A percentile compares a stretch with the other conserved stretches of the same genome.
phyloP scores from a whole-genome alignment of 768 basidiomycete species.

The Fibroporia radiculosa region DNA sequence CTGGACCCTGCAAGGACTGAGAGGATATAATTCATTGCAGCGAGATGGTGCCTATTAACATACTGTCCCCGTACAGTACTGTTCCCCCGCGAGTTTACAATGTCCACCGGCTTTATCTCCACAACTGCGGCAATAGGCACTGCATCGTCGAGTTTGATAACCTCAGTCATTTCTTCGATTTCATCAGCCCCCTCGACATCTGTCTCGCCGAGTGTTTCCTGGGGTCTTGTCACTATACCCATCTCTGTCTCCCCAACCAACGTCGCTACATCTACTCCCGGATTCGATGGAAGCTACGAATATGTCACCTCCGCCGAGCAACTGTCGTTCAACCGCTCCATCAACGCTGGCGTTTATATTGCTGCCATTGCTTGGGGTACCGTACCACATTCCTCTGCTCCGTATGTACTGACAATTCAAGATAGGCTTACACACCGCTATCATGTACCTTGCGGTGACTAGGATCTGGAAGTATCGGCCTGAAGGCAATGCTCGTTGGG shows the following conservation, averaged over 20 bases:
- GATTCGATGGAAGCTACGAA: background rate
- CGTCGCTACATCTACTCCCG: background rate
- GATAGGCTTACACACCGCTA: conserved; percentile 2
- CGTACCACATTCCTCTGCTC: background rate
- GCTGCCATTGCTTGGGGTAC: conserved; percentile 6
- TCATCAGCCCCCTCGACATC: background rate
- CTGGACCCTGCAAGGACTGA: background rate
- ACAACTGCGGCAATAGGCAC: background rate
- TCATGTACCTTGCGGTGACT: background rate
- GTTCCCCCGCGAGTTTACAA: background rate
- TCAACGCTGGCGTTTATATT: conserved; percentile 6
- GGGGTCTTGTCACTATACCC: too few species aligned
- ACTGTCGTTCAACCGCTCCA: background rate
- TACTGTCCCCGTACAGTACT: background rate
- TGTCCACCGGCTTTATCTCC: background rate
- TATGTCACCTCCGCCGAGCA: background rate
- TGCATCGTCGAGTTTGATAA: background rate
- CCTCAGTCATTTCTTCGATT: background rate
- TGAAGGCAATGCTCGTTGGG: background rate
- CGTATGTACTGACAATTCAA: background rate
- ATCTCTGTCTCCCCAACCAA: too few species aligned
- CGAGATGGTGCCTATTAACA: background rate
- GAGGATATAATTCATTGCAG: background rate
- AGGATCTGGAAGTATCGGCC: background rate
- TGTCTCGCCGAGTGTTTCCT: background rate